Conservation (phyloP, 1,139 yeast species). For the Diutina mesorugosa region DNA sequence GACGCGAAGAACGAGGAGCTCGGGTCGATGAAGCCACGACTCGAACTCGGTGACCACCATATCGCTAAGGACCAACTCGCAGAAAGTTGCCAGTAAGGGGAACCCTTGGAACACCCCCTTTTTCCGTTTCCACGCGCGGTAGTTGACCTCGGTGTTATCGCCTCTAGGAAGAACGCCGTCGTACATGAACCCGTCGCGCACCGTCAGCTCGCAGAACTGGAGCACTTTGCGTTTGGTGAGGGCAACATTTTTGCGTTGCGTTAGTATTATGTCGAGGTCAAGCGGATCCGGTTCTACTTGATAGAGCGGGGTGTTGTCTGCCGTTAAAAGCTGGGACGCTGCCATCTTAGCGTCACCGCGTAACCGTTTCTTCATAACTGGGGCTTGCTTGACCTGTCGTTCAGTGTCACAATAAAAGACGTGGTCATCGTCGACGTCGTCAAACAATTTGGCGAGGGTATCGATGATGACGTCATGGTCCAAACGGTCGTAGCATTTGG, state of each 20-base stretch:
- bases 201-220: constrained; percentile 11
- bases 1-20: not conserved
- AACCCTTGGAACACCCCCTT: constrained; percentile 85
- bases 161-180: not conserved
- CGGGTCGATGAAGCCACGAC: not conserved
- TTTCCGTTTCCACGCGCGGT: constrained; percentile 18
- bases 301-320: too few species aligned
- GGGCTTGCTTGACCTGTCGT: too few species aligned
- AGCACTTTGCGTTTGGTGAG: constrained; percentile 14
- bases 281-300: too few species aligned
- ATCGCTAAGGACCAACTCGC: constrained; percentile 62
- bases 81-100: constrained; percentile 60
- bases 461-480: not conserved
- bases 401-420: not conserved
- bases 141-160: not conserved
- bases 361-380: too few species aligned
- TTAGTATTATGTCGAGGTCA: too few species aligned
- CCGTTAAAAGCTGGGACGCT: too few species aligned
- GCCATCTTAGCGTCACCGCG: too few species aligned
- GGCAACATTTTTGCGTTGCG: too few species aligned
- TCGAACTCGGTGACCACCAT: constrained; percentile 36
- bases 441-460: not conserved
- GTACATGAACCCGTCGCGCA: constrained; percentile 8
- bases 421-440: not conserved
- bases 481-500: not conserved